These are phyloP conservation scores for Arctostaphylos glauca DNA, from an alignment of 148 eudicot genomes.

Conservation along the genomic window DNA sequence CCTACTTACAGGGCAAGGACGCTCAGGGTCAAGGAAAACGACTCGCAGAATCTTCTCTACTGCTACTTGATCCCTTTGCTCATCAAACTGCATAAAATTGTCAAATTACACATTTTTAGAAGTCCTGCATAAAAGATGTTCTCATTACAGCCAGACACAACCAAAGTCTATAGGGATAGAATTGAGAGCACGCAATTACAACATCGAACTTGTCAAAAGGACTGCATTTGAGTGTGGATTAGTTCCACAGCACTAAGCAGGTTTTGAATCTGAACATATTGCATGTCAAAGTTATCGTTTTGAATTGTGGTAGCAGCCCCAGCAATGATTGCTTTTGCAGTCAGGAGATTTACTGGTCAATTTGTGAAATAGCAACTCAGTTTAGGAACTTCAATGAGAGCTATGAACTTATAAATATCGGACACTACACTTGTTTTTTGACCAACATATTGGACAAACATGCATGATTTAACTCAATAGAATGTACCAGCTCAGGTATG, in stretches of 20 bases:
- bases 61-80: constrained; percentile 50
- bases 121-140: not conserved
- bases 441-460: too few relatives aligned
- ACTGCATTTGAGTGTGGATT: not conserved
- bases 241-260: not conserved
- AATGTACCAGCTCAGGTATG: constrained; percentile 71
- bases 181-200: not conserved
- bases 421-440: too few relatives aligned
- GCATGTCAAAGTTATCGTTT: not conserved
- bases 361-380: not conserved
- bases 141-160: not conserved
- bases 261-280: not conserved
- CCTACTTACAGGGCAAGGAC: constrained; percentile 29
- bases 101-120: not conserved
- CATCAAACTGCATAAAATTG: constrained; percentile 44
- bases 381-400: too few relatives aligned
- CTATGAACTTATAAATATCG: too few relatives aligned
- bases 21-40: constrained; percentile 45
- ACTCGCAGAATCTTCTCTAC: constrained; percentile 49
- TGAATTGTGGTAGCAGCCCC: not conserved
- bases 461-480: too few relatives aligned
- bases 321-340: not conserved
- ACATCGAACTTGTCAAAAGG: not conserved
- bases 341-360: not conserved
- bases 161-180: not conserved